These are phyloP conservation scores for Aspergillus ochraceoroseus DNA, from an alignment of 2,329 filamentous ascomycete species.

Conservation along the genomic window DNA sequence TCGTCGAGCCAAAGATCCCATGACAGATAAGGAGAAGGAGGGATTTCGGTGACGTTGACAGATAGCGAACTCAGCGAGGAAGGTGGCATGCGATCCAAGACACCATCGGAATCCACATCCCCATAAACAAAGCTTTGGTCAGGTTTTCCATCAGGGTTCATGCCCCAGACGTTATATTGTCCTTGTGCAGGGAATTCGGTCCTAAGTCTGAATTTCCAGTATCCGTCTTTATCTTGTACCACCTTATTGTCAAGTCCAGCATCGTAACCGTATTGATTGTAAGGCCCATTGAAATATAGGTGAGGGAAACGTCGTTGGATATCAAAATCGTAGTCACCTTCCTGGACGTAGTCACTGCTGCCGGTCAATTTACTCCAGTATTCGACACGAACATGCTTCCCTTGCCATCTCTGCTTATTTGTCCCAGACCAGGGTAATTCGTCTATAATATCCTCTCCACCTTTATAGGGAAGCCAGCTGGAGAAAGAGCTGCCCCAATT, in stretches of 20 bases:
- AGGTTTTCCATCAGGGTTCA: slow-evolving; percentile 58
- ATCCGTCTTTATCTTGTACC: slow-evolving; percentile 46
- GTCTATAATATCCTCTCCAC: slow-evolving; percentile 48
- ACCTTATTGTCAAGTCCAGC: slow-evolving; percentile 54
- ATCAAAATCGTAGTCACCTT: slow-evolving; percentile 50
- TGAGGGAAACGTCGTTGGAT: slow-evolving; percentile 55
- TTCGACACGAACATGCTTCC: slow-evolving; percentile 59
- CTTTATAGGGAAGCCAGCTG: slow-evolving; percentile 54
- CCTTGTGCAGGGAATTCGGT: slow-evolving; percentile 59
- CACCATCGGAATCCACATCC: slow-evolving; percentile 56
- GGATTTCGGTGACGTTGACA: slow-evolving; percentile 56
- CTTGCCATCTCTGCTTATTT: slow-evolving; percentile 54
- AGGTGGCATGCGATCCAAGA: slow-evolving; percentile 59
- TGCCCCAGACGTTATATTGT: slow-evolving; percentile 63
- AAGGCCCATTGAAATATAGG: slow-evolving; percentile 58
- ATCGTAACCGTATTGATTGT: slow-evolving; percentile 62
- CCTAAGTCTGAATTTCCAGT: slow-evolving; percentile 59
- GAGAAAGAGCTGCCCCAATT: slow-evolving; percentile 59
- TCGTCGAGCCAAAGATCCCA: slow-evolving; percentile 56
- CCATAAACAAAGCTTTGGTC: slow-evolving; percentile 58
- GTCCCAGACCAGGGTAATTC: slow-evolving; percentile 56
- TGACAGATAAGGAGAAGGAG: slow-evolving; percentile 52
- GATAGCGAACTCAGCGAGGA: slow-evolving; percentile 52
- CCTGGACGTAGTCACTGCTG: slow-evolving; percentile 57
- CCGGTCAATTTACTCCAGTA: slow-evolving; percentile 58